A percentile compares a stretch with the other conserved stretches of the same genome.
Conservation (phyloP, 768 basidiomycete species). For the Amanita fuliginea region DNA sequence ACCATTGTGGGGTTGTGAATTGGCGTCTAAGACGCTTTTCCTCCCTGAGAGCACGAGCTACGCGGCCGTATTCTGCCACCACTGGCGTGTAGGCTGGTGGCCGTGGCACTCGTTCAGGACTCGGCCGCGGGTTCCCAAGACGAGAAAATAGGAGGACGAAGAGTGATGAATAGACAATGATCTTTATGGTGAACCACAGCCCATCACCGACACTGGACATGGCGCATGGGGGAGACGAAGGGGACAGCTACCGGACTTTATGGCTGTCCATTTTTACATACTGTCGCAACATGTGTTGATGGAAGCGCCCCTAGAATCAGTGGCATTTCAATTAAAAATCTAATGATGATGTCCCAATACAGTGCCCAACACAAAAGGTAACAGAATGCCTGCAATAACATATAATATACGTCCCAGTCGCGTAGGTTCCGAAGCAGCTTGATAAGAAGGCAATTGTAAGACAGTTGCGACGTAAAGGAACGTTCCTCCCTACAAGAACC, state of each 20-base stretch:
- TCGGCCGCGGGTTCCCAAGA: neutral
- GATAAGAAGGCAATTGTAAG: constrained; percentile 62
- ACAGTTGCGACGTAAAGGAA: constrained; percentile 93
- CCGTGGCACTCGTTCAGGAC: neutral
- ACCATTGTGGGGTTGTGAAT: no score
- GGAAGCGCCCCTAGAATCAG: neutral
- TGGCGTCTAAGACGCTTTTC: neutral
- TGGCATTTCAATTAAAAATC: neutral
- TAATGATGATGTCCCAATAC: constrained; percentile 55
- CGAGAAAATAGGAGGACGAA: neutral
- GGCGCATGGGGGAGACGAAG: neutral
- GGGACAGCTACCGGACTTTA: neutral
- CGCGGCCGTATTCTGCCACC: neutral
- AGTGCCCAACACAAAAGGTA: constrained; percentile 50
- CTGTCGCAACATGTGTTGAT: constrained; percentile 2
- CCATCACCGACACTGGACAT: neutral
- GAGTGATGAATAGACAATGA: neutral
- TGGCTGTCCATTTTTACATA: neutral
- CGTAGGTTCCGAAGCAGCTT: constrained; percentile 27
- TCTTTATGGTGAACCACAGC: neutral
- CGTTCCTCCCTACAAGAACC: constrained; percentile 62
- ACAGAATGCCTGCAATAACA: constrained; percentile 58
- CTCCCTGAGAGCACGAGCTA: neutral
- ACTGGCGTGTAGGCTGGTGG: neutral
- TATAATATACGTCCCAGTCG: constrained; percentile 37